Conservation (phyloP, 805 yeast genomes). For the Zygosaccharomyces gambellarensis region DNA sequence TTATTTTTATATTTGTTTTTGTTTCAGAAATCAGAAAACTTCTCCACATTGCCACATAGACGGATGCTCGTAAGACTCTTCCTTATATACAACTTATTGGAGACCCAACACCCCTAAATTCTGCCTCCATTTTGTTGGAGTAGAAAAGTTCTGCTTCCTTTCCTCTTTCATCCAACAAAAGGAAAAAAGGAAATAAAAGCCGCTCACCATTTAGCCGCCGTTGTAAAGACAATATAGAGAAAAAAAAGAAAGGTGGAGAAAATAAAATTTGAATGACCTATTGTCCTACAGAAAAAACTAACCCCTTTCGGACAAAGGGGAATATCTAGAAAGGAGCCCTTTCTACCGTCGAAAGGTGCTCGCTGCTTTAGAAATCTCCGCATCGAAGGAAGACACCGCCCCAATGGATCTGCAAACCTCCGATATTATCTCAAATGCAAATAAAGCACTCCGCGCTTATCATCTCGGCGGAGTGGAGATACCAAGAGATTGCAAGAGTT, state of each 20-base stretch:
- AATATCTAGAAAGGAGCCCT: too few species aligned
- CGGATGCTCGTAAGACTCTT: background rate
- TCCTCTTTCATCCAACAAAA: background rate
- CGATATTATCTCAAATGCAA: too few species aligned
- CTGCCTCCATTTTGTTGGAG: background rate
- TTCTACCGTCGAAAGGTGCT: too few species aligned
- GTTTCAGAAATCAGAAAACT: background rate
- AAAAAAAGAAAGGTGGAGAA: background rate
- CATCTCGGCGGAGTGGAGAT: too few species aligned
- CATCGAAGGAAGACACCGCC: too few species aligned
- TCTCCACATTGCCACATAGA: background rate
- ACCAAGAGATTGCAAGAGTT: too few species aligned
- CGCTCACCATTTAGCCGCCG: constrained; percentile 5
- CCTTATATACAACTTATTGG: background rate
- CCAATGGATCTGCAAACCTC: too few species aligned
- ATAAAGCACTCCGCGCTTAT: too few species aligned
- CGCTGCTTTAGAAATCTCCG: too few species aligned
- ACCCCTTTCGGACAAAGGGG: background rate
- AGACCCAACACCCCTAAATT: background rate
- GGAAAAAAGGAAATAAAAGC: background rate
- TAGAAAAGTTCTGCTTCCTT: background rate
- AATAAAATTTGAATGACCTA: background rate
- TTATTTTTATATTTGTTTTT: background rate
- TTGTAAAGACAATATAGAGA: background rate
- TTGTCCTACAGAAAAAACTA: background rate